Evolutionary conservation across 768 basidiomycete species (phyloP), one percentile per base, ranked within the genome.

Genomic region (Lactifluus subvellereus): DNA sequence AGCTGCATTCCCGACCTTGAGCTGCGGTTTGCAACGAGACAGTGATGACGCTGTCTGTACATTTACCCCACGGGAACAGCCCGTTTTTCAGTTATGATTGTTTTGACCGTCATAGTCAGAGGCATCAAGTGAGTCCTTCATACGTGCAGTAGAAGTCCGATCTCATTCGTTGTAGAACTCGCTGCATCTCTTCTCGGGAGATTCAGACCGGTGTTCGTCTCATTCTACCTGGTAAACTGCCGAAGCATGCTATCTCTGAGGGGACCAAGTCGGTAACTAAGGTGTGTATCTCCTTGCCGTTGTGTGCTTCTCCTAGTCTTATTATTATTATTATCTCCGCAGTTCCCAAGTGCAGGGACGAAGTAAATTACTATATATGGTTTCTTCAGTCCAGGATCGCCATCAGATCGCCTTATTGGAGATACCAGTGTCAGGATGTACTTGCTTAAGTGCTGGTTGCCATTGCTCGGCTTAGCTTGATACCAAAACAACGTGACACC

Each of bases 231-330:
- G 95, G 94, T 77, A 95, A 98, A 78, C 85, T 98, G 49, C 91
- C 94, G 72, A 98, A 98, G 82, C 96, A 98, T 74, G 96, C 96
- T 60, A 97, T 98, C 75, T 96, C 94, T 30, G 96, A 98, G 76
- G 96, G 96, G 61, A 87, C 84, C 55, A 87, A 86, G 78, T 82
- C 81, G 40, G 85, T 87, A 63, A 87, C 86, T 68, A 87, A 86
- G 78, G 77, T 76, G 53, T 35, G 69, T 62, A 42, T 33, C 27
- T 32, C 4, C 4, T n/a, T 20, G n/a, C 18, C 14, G 8, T 2
- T 3, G 8, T 40, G 16, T 37, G 37, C 9, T 60, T 49, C 3
- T 40, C 20, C 27, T n/a, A n/a, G 18, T 27, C 64, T 58, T n/a
- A 66, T 22, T 14, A 13, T 58, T n/a, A 66, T 22, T 14, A 13